Base-by-base conservation (phyloP, 2,329 filamentous ascomycete genomes). In the Alternaria tenuissima region DNA sequence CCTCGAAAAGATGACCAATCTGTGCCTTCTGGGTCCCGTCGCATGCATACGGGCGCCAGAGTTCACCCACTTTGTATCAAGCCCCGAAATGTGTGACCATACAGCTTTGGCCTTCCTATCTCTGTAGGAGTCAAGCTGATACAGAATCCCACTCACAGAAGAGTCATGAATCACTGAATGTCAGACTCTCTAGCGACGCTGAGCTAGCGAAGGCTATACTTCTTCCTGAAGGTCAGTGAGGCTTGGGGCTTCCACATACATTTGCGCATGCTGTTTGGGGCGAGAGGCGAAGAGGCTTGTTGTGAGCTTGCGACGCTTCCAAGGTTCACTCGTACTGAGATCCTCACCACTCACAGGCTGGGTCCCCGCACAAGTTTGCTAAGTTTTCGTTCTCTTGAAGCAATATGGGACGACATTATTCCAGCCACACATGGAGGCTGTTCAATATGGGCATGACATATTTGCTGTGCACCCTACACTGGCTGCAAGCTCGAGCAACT, bases 1-100 rank as follows among this genome's bases (percentile, higher is more conserved):
- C 51, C 52, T 44, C 51, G 52, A 63, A 57, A 57, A 52, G 57
- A 53, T 53, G 46, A 49, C 22, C 46, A 59, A 62, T 68, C 65
- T 62, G 65, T 55, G 57, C 55, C 51, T 55, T 57, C 59, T 62
- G 53, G 59, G 54, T 57, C 64, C 62, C 59, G 47, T 49, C 55
- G 59, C 48, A 64, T 61, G 63, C 66, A 75, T 73, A 70, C 69
- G 67, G 55, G 51, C 52, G 55, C 53, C 43, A 41, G 32, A 49
- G 34, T 51, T 57, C 39, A 52, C 62, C 49, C 46, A 49, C 55
- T 58, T 46, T 51, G 53, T 58, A 60, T 67, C 55, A 56, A 56
- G 57, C 66, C 28, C 46, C 52, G 30, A 49, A 52, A 47, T 49
- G 55, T 61, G 48, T 60, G 46, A 62, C 64, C 30, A 52, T 41